These are phyloP conservation scores for Picea sitchensis DNA, from an alignment of 75 land plant genomes.

Conservation along the genomic window DNA sequence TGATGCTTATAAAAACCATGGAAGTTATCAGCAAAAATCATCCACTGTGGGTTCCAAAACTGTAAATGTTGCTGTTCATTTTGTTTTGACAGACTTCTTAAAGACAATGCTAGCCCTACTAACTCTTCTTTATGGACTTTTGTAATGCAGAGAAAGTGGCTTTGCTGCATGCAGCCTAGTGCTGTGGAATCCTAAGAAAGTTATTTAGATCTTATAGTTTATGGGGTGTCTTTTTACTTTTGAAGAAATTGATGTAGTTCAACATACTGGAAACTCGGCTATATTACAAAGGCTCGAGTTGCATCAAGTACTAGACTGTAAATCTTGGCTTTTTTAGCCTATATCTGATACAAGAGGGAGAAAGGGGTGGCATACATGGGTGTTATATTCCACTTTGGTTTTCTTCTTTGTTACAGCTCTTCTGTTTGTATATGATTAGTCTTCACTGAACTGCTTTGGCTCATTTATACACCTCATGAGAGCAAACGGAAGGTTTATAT, in stretches of 20 bases:
- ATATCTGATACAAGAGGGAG: conserved; percentile 1
- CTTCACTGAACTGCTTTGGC: conserved; percentile 8
- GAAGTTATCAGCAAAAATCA: background rate
- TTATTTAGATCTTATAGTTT: background rate
- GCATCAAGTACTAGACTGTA: conserved; percentile 7
- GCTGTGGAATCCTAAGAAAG: conserved; percentile 1
- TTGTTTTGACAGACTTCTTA: background rate
- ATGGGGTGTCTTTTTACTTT: background rate
- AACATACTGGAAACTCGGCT: conserved; percentile 6
- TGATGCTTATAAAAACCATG: conserved; percentile 2
- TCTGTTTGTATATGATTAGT: conserved; percentile 13
- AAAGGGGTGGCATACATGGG: conserved; percentile 9
- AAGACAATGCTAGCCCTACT: background rate
- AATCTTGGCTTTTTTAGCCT: background rate
- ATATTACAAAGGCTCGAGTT: conserved; percentile 9
- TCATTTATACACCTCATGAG: conserved; percentile 3
- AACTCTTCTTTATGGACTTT: background rate
- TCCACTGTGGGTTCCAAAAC: background rate
- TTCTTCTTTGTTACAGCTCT: conserved; percentile 3
- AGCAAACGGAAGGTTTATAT: background rate
- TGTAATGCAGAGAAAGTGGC: conserved; percentile 10
- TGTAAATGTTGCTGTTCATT: background rate
- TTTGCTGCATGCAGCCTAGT: conserved; percentile 13
- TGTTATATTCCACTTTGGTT: background rate
- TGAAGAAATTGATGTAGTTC: conserved; percentile 4